phyloP scores from a whole-genome alignment of 192 early-diverging fungal species.

The Coemansia sp. region DNA sequence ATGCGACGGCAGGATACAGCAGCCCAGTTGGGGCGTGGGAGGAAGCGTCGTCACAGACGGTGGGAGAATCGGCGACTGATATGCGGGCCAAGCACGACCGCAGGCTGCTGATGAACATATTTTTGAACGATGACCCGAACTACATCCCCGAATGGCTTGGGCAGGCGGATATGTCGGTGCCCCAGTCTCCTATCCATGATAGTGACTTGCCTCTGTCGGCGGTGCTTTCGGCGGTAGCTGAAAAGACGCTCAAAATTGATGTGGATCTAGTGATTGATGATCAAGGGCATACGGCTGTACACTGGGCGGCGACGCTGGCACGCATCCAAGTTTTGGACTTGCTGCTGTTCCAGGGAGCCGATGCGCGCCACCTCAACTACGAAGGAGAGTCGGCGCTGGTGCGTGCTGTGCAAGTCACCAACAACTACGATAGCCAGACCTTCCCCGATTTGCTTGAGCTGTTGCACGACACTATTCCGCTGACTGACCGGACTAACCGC shows the following conservation, averaged over 20 bases:
- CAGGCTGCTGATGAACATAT: constrained; percentile 81
- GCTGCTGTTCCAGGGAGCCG: constrained; percentile 75
- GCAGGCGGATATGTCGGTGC: constrained; percentile 9
- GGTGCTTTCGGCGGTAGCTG: not conserved
- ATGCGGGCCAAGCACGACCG: constrained; percentile 63
- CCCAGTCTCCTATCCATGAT: not conserved
- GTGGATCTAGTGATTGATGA: constrained; percentile 89
- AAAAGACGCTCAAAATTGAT: constrained; percentile 58
- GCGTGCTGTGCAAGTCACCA: constrained; percentile 82
- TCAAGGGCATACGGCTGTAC: constrained; percentile 90
- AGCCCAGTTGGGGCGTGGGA: constrained; percentile 11
- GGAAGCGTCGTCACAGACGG: constrained; percentile 37
- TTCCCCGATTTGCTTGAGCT: constrained; percentile 75
- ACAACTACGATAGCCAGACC: constrained; percentile 80
- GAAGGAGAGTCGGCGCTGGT: constrained; percentile 88
- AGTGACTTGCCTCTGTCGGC: constrained; percentile 1
- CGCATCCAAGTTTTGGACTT: constrained; percentile 72
- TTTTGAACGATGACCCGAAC: constrained; percentile 72
- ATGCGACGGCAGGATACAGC: not conserved
- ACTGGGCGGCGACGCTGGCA: constrained; percentile 94
- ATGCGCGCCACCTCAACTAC: constrained; percentile 70
- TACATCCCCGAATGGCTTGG: constrained; percentile 61
- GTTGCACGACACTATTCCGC: constrained; percentile 72
- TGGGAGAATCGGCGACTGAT: constrained; percentile 15
- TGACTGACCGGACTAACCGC: constrained; percentile 76